Evolutionary conservation across 371 early-diverging fungal species (phyloP).

Genomic region (Batkoa obscura): DNA sequence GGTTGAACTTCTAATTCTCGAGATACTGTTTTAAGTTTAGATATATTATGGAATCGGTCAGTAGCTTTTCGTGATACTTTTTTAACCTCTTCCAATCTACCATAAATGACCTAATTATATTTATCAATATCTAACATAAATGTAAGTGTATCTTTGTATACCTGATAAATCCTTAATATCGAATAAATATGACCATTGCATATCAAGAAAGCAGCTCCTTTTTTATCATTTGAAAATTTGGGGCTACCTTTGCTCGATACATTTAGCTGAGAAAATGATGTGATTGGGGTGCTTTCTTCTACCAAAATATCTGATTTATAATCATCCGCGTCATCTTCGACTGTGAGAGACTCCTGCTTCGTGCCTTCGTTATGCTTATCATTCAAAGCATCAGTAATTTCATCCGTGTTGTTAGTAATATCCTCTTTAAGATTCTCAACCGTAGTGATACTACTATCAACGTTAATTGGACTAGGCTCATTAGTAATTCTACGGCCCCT

Average conservation of each 20-base stretch:
- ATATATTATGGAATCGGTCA: constrained; percentile 9
- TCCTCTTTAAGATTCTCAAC: background rate
- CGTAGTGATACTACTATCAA: background rate
- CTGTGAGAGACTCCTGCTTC: too few species aligned
- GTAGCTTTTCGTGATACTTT: constrained; percentile 29
- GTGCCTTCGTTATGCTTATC: too few species aligned
- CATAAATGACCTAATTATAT: constrained; percentile 25
- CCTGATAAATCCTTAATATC: constrained; percentile 75
- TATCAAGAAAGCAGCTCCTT: background rate
- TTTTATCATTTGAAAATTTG: too few species aligned
- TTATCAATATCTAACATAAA: background rate
- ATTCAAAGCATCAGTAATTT: too few species aligned
- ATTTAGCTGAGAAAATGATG: too few species aligned
- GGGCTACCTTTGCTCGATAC: too few species aligned
- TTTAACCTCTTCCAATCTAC: constrained; percentile 59
- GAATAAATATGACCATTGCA: constrained; percentile 28
- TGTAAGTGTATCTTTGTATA: constrained; percentile 11
- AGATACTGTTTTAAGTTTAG: constrained; percentile 25
- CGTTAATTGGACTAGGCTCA: too few species aligned
- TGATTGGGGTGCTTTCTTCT: too few species aligned
- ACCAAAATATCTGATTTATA: too few species aligned
- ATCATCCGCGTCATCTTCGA: too few species aligned
- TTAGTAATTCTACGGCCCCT: too few species aligned
- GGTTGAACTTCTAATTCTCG: constrained; percentile 52
- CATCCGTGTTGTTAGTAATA: background rate